These are phyloP conservation scores for Botryococcus braunii DNA, from an alignment of 163 green algal species.

Conservation along the genomic window DNA sequence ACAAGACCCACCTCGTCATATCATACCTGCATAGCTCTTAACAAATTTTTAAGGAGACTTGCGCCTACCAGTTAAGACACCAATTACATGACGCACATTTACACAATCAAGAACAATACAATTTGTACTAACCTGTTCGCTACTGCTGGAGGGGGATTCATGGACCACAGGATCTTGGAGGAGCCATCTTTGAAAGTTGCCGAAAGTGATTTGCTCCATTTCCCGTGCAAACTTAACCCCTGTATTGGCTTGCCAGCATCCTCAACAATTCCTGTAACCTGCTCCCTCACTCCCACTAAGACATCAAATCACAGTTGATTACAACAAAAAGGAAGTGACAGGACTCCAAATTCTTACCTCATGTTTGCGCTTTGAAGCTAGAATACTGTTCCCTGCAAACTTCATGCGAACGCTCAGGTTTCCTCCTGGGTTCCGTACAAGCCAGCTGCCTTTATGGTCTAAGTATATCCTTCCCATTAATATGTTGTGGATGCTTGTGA, in stretches of 20 bases:
- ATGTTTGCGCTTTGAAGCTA: conserved; percentile 16
- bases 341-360: neutral
- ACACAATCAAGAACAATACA: neutral
- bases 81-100: neutral
- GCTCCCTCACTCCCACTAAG: neutral
- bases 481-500: conserved; percentile 70
- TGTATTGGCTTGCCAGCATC: conserved; percentile 26
- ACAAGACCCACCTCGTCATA: conserved; percentile 46
- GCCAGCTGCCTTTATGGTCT: conserved; percentile 63
- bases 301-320: neutral
- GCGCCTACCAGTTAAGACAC: neutral
- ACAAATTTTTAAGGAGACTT: neutral
- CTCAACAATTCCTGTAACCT: conserved; percentile 33
- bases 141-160: conserved; percentile 26
- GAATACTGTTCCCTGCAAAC: conserved; percentile 59
- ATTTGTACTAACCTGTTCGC: conserved; percentile 19
- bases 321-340: neutral
- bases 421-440: conserved; percentile 26
- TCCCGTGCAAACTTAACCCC: conserved; percentile 30
- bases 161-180: conserved; percentile 33
- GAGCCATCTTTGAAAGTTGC: conserved; percentile 29
- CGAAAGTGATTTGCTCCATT: conserved; percentile 50
- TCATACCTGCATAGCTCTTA: conserved; percentile 36
- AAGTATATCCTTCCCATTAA: conserved; percentile 71
- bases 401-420: conserved; percentile 34